Evolutionary conservation across 2,329 filamentous ascomycete genomes (phyloP).

Genomic region (Colletotrichum graminicola): DNA sequence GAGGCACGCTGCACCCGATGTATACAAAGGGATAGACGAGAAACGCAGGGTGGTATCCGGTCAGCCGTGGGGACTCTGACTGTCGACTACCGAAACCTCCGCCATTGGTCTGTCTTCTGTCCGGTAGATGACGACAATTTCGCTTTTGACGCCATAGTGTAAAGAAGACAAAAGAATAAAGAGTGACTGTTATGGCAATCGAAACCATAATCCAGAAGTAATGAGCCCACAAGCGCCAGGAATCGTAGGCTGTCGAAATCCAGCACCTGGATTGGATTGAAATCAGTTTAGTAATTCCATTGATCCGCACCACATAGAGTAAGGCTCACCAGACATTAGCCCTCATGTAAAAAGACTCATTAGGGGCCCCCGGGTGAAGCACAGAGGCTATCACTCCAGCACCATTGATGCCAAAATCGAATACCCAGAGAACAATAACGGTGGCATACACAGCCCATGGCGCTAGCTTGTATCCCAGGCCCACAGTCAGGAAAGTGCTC

Average conservation of each 20-base stretch:
- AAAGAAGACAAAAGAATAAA: slow-evolving; percentile 58
- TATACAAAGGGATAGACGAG: slow-evolving; percentile 74
- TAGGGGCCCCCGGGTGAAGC: slow-evolving; percentile 7
- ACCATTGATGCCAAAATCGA: slow-evolving; percentile 47
- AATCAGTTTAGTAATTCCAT: not conserved
- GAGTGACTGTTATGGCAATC: slow-evolving; percentile 52
- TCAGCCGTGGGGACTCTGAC: not conserved
- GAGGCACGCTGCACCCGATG: slow-evolving; percentile 70
- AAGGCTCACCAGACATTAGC: slow-evolving; percentile 32
- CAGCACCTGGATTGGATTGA: slow-evolving; percentile 62
- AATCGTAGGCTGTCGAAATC: slow-evolving; percentile 65
- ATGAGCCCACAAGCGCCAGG: slow-evolving; percentile 69
- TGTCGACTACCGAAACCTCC: not conserved
- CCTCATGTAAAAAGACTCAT: slow-evolving; percentile 38
- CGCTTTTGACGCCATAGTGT: slow-evolving; percentile 47
- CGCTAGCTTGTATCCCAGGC: slow-evolving; percentile 61
- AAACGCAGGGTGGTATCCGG: slow-evolving; percentile 53
- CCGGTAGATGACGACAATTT: slow-evolving; percentile 29
- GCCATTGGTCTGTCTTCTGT: slow-evolving; percentile 15
- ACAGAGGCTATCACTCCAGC: slow-evolving; percentile 12
- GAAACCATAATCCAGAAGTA: slow-evolving; percentile 72
- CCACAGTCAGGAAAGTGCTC: slow-evolving; percentile 68
- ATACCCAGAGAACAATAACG: slow-evolving; percentile 62
- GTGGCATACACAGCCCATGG: slow-evolving; percentile 57
- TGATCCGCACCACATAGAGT: not conserved